Evolutionary conservation across 2,329 filamentous ascomycete species (phyloP).

Genomic region (Exophiala sideris): DNA sequence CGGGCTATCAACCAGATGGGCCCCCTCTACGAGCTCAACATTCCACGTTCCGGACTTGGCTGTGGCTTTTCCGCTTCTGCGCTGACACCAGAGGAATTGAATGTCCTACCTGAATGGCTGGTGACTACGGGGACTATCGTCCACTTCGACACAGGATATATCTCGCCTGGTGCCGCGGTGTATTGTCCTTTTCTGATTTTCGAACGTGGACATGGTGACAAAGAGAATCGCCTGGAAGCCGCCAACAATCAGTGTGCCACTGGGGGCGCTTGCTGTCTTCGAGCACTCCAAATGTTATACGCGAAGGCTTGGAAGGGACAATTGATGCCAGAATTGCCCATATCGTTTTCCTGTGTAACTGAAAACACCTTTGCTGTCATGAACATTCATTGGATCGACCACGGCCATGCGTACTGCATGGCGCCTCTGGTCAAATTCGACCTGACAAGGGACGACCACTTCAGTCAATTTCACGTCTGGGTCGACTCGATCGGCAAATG

Average conservation of each 20-base stretch:
- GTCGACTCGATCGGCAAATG: constrained; percentile 27
- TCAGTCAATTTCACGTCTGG: constrained; percentile 25
- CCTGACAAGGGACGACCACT: constrained; percentile 25
- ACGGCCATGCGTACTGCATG: constrained; percentile 28
- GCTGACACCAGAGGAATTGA: constrained; percentile 18
- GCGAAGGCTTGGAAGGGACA: constrained; percentile 18
- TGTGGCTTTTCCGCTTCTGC: constrained; percentile 26
- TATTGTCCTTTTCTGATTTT: constrained; percentile 27
- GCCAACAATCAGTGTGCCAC: constrained; percentile 29
- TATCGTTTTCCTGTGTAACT: constrained; percentile 27
- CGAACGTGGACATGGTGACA: constrained; percentile 20
- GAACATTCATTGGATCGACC: constrained; percentile 29
- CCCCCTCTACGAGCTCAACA: constrained; percentile 22
- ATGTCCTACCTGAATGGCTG: constrained; percentile 21
- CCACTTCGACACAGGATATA: constrained; percentile 26
- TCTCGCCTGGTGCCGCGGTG: constrained; percentile 23
- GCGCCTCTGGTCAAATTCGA: constrained; percentile 28
- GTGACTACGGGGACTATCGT: constrained; percentile 25
- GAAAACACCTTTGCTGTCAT: constrained; percentile 27
- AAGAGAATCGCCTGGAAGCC: constrained; percentile 21
- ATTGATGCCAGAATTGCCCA: constrained; percentile 17
- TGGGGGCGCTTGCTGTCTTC: constrained; percentile 27
- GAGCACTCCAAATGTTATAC: constrained; percentile 26
- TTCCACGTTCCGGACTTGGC: constrained; percentile 25
- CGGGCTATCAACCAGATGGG: constrained; percentile 16